Evolutionary conservation across 495 filamentous ascomycete species (phyloP), one percentile per base, ranked within the genome.

Genomic region (Antarctomyces pellizariae): DNA sequence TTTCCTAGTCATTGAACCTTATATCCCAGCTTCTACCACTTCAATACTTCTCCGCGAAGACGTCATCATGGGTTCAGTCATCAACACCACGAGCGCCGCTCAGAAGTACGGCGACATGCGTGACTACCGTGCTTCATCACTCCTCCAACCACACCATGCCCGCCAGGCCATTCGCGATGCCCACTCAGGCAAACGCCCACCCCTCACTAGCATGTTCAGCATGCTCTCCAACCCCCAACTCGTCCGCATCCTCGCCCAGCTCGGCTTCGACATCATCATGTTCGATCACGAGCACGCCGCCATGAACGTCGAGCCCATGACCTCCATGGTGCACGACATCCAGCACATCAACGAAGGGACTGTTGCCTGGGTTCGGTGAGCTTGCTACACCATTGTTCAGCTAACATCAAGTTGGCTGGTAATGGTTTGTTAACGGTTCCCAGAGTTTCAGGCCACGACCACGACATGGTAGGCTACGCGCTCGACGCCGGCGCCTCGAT

Each of bases 221-320:
- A 49, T 43, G 18, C 34, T 58, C 6, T 38, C 43, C 20, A 47
- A 38, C 4, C 24, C 48, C 7, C 43, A 48, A 22, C 33, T 49
- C 8, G 45, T 42, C 7, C 45, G 47, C 11, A 36, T 48, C 23
- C 16, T 50, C 12, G 49, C 53, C 9, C 39, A 43, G 2, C 36
- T 56, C 8, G 49, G 49, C 4, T 56, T 33, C 18, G 53, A 57
- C 31, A 16, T 38, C 14, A 38, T 52, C 7, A 52, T 46, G 46
- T 47, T 57, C 35, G 53, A 56, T 45, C 52, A 49, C 52, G 53
- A 57, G 31, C 53, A 57, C 35, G 43, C 44, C 9, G 35, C 48
- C 1, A 49, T 42, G 26, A 42, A 44, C 29, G 42, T 52, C 18
- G 53, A 57, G 42, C 54, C 53, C 9, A 54, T 58, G 54, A 58